Evolutionary conservation across 768 basidiomycete species (phyloP), one percentile per base, ranked within the genome.

Genomic region (Kwoniella sp.): DNA sequence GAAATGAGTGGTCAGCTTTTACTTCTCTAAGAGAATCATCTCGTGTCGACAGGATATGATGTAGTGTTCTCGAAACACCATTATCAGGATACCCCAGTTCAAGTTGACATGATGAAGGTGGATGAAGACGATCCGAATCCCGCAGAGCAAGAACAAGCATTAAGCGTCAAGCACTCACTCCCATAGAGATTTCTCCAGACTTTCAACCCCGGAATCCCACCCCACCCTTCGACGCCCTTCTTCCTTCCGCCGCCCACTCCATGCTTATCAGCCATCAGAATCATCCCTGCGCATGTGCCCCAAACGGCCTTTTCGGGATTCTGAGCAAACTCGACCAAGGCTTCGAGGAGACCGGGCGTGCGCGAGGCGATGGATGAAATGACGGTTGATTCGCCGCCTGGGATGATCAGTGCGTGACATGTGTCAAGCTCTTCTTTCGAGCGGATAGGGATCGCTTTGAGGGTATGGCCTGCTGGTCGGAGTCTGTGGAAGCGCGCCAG

Each of bases 271-370:
- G 93, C 86, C 52, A 97, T 86, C 22, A 97, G 83, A 58, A 97
- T 96, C 45, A 93, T 93, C 12, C 95, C 94, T 0, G 94, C 94
- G 80, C 94, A 98, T 0, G 93, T 96, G 2, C 94, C 94, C 93
- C 93, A 98, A 1, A 93, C 86, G 0, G 92, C 88, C 75, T 89
- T 92, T 0, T 74, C 78, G 17, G 60, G 57, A 54, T 75, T 61
- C 69, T 83, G 83, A n/a, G 88, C 83, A 69, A 93, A 94, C 38
- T 86, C 84, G 38, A 86, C 84, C 4, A 98, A 83, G 7, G 91
- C 92, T n/a, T 89, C 87, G 17, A 93, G 78, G 45, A 98, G 85
- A 0, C 91, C 91, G 0, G 88, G 29, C 88, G 84, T 59, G 85
- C 85, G 29, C 87, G 91, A 22, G 89, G 84, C 55, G 91, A 84